phyloP scores from a whole-genome alignment of 805 yeast genomes.

The Teunomyces lycoperdinae region DNA sequence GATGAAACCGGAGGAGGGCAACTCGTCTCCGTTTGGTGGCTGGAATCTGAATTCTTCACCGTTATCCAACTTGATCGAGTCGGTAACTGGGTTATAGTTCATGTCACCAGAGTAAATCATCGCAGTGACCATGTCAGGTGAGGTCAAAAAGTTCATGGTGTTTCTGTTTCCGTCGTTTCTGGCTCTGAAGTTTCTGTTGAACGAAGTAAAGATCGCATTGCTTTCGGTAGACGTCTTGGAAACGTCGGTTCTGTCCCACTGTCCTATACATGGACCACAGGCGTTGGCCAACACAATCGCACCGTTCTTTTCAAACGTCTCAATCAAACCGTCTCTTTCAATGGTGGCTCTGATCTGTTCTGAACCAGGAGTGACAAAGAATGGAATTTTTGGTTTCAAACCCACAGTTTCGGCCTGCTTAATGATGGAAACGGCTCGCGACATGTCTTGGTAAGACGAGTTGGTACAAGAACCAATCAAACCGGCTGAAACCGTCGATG shows the following conservation, averaged over 20 bases:
- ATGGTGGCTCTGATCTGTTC: conserved; percentile 98
- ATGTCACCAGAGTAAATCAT: conserved; percentile 93
- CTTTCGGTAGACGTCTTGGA: conserved; percentile 59
- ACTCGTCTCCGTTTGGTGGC: conserved; percentile 80
- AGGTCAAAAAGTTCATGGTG: conserved; percentile 97
- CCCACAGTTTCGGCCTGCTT: conserved; percentile 90
- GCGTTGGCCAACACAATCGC: conserved; percentile 96
- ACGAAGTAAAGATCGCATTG: conserved; percentile 93
- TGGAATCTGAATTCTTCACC: conserved; percentile 76
- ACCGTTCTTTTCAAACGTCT: conserved; percentile 86
- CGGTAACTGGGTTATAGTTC: conserved; percentile 87
- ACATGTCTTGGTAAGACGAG: conserved; percentile 98
- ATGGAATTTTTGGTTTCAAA: conserved; percentile 84
- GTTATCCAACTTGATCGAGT: conserved; percentile 65
- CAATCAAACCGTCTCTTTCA: conserved; percentile 90
- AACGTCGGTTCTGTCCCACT: conserved; percentile 93
- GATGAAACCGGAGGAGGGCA: conserved; percentile 76
- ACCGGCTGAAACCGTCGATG: conserved; percentile 88
- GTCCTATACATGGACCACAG: conserved; percentile 99
- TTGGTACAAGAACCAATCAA: conserved; percentile 98
- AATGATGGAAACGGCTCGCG: conserved; percentile 91
- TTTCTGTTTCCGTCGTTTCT: conserved; percentile 98
- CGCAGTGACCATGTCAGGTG: conserved; percentile 97
- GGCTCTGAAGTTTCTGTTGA: conserved; percentile 96
- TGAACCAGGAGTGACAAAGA: conserved; percentile 94